A percentile compares a stretch with the other conserved stretches of the same genome.
Evolutionary conservation across 345 rosid genomes (phyloP).

Genomic region (Populus tremula): DNA sequence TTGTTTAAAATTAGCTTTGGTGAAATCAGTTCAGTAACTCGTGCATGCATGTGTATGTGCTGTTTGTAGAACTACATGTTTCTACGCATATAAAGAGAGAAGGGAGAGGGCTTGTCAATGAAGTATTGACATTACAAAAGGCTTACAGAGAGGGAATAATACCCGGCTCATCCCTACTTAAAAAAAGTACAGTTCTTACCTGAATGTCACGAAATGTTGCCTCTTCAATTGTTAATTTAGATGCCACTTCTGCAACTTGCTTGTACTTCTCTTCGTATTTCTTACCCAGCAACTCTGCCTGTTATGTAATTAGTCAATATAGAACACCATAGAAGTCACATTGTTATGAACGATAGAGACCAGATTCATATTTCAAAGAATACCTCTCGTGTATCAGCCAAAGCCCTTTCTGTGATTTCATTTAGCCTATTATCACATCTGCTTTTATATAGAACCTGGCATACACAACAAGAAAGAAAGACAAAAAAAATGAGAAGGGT

Average conservation of each 20-base stretch:
- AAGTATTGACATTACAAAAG: not conserved
- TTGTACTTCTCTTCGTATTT: slow-evolving; percentile 97
- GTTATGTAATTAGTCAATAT: slow-evolving; percentile 26
- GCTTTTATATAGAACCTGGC: slow-evolving; percentile 83
- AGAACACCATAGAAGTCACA: slow-evolving; percentile 17
- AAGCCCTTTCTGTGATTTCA: slow-evolving; percentile 92
- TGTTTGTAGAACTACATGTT: not conserved
- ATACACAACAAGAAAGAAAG: not conserved
- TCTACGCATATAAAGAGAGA: not conserved
- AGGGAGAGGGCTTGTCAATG: not conserved
- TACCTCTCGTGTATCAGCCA: slow-evolving; percentile 94
- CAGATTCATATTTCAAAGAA: slow-evolving; percentile 8
- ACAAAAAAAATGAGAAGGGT: not conserved
- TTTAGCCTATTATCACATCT: slow-evolving; percentile 93
- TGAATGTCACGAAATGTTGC: slow-evolving; percentile 89
- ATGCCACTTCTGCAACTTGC: slow-evolving; percentile 93
- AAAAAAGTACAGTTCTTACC: slow-evolving; percentile 39
- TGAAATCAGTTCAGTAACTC: too few species aligned
- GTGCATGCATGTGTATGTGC: not conserved
- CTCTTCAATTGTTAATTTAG: slow-evolving; percentile 91
- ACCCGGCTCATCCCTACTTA: not conserved
- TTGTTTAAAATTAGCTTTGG: too few species aligned
- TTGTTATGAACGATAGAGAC: slow-evolving; percentile 9
- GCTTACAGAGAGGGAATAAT: not conserved
- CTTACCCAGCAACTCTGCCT: slow-evolving; percentile 86